Base-by-base conservation (phyloP, 2,329 filamentous ascomycete species). In the Pezicula carpinea region DNA sequence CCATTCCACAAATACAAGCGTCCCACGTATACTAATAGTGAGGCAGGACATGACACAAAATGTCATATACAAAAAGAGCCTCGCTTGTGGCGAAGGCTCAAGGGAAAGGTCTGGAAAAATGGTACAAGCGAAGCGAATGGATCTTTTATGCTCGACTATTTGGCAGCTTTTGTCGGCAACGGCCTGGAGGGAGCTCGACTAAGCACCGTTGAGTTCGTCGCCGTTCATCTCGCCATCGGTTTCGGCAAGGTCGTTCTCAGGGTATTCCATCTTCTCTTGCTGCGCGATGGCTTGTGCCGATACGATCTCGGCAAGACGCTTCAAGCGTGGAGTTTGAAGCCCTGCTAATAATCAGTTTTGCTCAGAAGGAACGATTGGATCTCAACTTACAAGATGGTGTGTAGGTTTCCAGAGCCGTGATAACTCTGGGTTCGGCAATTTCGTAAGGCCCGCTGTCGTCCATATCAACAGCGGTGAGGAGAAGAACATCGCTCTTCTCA, bases 371-470 rank as follows among this genome's bases (percentile, higher is more conserved):
- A 33, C 14, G 26, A 26, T 6, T 26, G 4, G 8, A 46, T 2
- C 7, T 18, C 39, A 47, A 76, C 87, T 79, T 77, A 93, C 92
- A 99, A 57, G 91, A 96, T 53, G 93, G 93, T 43, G 93, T 97
- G 66, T 99, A 99, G 13, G 93, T 99, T 73, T 99, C 93, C 56
- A 99, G 73, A 44, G 93, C 93, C 3, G 91, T 96, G 62, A 99
- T 99, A 45, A 89, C 88, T 64, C 93, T 82, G 22, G 93, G 93
- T 69, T 99, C 93, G 13, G 93, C 93, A 67, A 99, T 99, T 69
- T 97, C 93, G 64, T 99, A 99, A 21, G 92, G 93, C 19, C 93
- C 93, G 59, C 89, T 96, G 70, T 99, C 93, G 63, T 99, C 93
- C 91, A 99, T 96, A 67, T 99, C 93, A 49, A 99, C 91, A 41